Conservation (phyloP, 768 basidiomycete genomes). For the Auricularia heimuer region DNA sequence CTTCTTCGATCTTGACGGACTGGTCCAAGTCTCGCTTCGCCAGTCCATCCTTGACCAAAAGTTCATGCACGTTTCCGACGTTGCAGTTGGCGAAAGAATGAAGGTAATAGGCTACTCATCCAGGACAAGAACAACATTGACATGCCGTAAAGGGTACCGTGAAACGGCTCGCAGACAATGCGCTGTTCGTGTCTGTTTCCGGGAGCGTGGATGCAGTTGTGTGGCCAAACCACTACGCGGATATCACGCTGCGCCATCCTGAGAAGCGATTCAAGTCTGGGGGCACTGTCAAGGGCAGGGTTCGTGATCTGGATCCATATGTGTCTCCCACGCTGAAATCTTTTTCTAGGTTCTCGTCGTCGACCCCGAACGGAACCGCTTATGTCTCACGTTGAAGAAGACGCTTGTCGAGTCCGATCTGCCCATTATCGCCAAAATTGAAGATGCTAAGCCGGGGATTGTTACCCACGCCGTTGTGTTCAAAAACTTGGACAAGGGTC, state of each 20-base stretch:
- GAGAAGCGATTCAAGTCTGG: constrained; percentile 84
- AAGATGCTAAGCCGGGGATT: constrained; percentile 59
- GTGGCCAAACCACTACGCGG: constrained; percentile 92
- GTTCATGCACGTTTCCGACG: constrained; percentile 73
- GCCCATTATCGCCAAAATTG: constrained; percentile 54
- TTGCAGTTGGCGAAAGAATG: constrained; percentile 76
- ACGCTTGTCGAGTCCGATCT: constrained; percentile 72
- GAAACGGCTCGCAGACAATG: constrained; percentile 71
- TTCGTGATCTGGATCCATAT: constrained; percentile 26
- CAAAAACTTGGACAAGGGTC: constrained; percentile 67
- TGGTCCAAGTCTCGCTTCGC: constrained; percentile 81
- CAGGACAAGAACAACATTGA: no score
- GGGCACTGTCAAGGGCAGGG: constrained; percentile 73
- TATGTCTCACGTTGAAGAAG: constrained; percentile 87
- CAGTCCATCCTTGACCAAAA: constrained; percentile 74
- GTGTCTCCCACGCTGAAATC: background rate
- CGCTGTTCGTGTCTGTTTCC: constrained; percentile 76
- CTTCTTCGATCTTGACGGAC: constrained; percentile 74
- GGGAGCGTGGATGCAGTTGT: constrained; percentile 87
- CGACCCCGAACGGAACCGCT: constrained; percentile 69
- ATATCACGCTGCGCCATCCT: constrained; percentile 89
- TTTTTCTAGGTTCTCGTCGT: constrained; percentile 61
- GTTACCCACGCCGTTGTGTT: constrained; percentile 77
- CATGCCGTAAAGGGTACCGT: constrained; percentile 40
- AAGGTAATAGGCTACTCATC: constrained; percentile 40